Conservation (phyloP, 306 rosid genomes). For the Casuarina glauca region DNA sequence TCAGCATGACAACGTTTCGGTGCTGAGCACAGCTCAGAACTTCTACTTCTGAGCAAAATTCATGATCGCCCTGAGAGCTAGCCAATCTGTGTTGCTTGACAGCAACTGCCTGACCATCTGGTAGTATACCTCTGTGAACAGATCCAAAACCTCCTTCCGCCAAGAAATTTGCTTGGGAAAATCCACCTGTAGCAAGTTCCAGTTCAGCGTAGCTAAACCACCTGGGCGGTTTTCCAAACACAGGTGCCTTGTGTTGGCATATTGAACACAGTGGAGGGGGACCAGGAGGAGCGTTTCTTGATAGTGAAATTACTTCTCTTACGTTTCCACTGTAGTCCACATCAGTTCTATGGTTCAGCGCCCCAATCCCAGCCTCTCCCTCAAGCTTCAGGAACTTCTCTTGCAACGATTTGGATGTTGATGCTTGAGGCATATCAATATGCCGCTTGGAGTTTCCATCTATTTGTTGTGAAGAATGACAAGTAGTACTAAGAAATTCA, state of each 20-base stretch:
- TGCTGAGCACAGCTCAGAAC: conserved; percentile 99
- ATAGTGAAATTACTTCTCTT: conserved; percentile 82
- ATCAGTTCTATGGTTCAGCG: conserved; percentile 51
- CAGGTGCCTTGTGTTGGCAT: conserved; percentile 99
- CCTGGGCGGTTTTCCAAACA: conserved; percentile 93
- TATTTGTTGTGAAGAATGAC: conserved; percentile 44
- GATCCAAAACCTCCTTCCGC: conserved; percentile 99
- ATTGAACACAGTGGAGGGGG: conserved; percentile 97
- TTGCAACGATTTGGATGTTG: conserved; percentile 56
- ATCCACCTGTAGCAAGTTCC: conserved; percentile 95
- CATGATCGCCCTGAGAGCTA: conserved; percentile 96
- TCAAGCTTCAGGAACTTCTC: conserved; percentile 67
- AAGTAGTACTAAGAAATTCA: conserved; percentile 58
- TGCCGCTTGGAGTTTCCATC: conserved; percentile 52
- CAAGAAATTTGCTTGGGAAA: conserved; percentile 92
- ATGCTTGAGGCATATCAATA: conserved; percentile 49
- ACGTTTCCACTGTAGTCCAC: conserved; percentile 72
- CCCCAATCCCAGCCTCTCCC: conserved; percentile 61
- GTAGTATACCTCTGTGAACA: conserved; percentile 94
- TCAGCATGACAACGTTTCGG: conserved; percentile 95
- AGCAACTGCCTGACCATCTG: conserved; percentile 95
- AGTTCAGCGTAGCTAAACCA: conserved; percentile 93
- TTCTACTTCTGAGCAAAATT: conserved; percentile 98
- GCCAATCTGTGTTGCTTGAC: conserved; percentile 98
- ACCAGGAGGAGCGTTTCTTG: conserved; percentile 82